A percentile compares a stretch with the other conserved stretches of the same genome.
phyloP scores from a whole-genome alignment of 2,329 filamentous ascomycete genomes.

The Coniochaeta hoffmannii region DNA sequence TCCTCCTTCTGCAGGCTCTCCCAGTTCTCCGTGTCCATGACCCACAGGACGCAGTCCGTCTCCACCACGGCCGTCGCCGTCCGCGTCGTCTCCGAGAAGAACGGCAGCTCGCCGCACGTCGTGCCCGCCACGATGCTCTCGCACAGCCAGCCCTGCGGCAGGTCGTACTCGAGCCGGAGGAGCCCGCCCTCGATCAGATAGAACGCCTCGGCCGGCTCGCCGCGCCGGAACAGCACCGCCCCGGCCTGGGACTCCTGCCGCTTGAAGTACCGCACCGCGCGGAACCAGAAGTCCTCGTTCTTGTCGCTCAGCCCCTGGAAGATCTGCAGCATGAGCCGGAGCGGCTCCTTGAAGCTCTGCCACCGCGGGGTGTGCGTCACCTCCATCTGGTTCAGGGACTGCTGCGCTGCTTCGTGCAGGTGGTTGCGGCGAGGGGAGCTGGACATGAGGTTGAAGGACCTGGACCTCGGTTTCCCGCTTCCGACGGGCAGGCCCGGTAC shows the following conservation, averaged over 20 bases:
- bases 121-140: slow-evolving; percentile 92
- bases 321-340: slow-evolving; percentile 88
- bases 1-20: slow-evolving; percentile 62
- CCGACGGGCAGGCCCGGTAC: slow-evolving; percentile 31
- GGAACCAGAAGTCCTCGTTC: slow-evolving; percentile 95
- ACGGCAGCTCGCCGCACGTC: slow-evolving; percentile 91
- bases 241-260: slow-evolving; percentile 61
- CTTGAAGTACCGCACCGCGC: slow-evolving; percentile 66
- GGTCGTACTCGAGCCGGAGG: slow-evolving; percentile 79
- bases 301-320: slow-evolving; percentile 80
- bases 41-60: slow-evolving; percentile 74
- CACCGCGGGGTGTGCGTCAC: slow-evolving; percentile 57
- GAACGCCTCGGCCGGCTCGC: slow-evolving; percentile 73
- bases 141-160: slow-evolving; percentile 81
- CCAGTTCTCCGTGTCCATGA: slow-evolving; percentile 68
- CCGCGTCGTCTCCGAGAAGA: slow-evolving; percentile 83
- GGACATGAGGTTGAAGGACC: slow-evolving; percentile 39
- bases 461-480: background rate
- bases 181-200: slow-evolving; percentile 88
- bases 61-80: slow-evolving; percentile 85
- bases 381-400: slow-evolving; percentile 63
- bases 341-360: slow-evolving; percentile 81
- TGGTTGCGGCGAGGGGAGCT: slow-evolving; percentile 77
- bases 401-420: slow-evolving; percentile 69
- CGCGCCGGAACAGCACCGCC: slow-evolving; percentile 68